Base-by-base conservation (phyloP, 768 basidiomycete species). In the Lyophyllum decastes region DNA sequence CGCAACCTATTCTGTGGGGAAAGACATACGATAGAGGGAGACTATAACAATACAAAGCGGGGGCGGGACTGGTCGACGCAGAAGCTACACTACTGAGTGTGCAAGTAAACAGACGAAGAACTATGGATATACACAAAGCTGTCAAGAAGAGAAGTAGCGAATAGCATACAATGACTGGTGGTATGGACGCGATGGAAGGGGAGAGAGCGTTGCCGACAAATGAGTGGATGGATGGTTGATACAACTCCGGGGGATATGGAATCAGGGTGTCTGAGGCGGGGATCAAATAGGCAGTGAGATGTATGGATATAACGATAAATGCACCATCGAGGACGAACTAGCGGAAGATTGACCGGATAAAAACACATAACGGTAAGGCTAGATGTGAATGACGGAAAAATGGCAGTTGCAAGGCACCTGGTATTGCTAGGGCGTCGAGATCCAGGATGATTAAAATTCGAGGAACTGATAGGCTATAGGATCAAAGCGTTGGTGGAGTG, bases 391-490 rank as follows among this genome's bases (percentile, higher is more conserved):
- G 59, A 63, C 60, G 53, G 50, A 41, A 55, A 17, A 46, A 30
- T 11, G 46, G 17, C 35, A 49, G 40, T 43, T 38, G 43, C 9
- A 38, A 34, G 40, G 26, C 46, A 26, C 48, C 22, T 22, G 34
- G 47, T 30, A 17, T 38, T 12, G 53, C 19, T 25, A 53, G 52
- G 41, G 24, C 9, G 25, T 49, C 54, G 49, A 38, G 41, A 40
- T 59, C 35, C 35, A 38, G 55, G 48, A 27, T 22, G 40, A 68
- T 81, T 75, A 92, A 68, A 92, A 92, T 72, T 92, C 89, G 38
- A 84, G 78, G 70, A 92, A 92, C 56, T 89, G 88, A 67, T 84
- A 89, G 16, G 82, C 78, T 63, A 83, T 78, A 27, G 86, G 81
- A 61, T 91, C 88, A 59, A 88, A 86, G 62, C 83, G 77, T 64